Base-by-base conservation (phyloP, 345 rosid species). In the Eucalyptus curtisii region DNA sequence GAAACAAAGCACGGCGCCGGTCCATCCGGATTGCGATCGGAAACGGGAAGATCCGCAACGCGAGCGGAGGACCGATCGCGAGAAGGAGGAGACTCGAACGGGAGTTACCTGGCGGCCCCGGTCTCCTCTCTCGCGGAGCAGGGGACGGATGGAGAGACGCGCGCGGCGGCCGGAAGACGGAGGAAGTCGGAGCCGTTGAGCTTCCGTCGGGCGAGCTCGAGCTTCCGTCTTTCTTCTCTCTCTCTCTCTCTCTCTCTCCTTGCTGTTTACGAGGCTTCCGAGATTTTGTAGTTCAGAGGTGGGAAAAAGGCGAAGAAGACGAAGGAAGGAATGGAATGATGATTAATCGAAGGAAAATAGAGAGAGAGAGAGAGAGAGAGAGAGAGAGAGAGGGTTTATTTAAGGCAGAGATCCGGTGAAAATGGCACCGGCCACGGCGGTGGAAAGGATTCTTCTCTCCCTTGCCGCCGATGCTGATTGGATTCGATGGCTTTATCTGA, bases 361-460 rank as follows among this genome's bases (percentile, higher is more conserved):
- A 64, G 42, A 68, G 19, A 33, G 9, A 88, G 53, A 86, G 79
- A 59, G n/a, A n/a, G n/a, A n/a, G 87, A 61, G 25, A 82, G 59
- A 42, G 15, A 59, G 88, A 53, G 42, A 52, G 89, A 52, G 25
- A 59, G 47, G n/a, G n/a, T 40, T 76, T 68, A 49, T 87, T 85
- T 50, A 87, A 82, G 92, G 85, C 81, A 90, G 90, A 85, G 92
- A 91, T 93, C 94, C 94, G 93, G 91, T 87, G 91, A 90, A 92
- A 84, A 88, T 89, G 94, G 92, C 92, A 89, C 93, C 93, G 91
- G 90, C 93, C 92, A 82, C 87, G 90, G 87, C 37, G 20, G 76
- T 24, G 6, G 13, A 59, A 25, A 31, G 57, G 57, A 24, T 52
- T 52, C 42, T 25, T 66, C 50, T 45, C 84, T 66, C 5, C 40